Evolutionary conservation across 2,329 filamentous ascomycete species (phyloP).

Genomic region (Aciculosporium take): DNA sequence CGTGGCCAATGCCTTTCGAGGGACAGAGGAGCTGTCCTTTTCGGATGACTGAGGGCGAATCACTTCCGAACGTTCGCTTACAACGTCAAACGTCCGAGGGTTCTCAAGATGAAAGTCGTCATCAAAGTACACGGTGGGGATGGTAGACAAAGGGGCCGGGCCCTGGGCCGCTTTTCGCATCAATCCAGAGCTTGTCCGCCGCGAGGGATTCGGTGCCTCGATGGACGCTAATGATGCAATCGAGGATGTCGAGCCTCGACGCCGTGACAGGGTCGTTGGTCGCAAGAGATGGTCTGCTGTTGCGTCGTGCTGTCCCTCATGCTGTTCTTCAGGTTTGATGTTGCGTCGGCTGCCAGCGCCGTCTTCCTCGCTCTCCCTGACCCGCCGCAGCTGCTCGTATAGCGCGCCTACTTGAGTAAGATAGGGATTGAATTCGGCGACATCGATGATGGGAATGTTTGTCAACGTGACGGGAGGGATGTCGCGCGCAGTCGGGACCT

Average conservation of each 20-base stretch:
- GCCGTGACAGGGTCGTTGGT: conserved; percentile 21
- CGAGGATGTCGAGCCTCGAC: conserved; percentile 28
- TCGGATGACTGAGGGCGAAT: conserved; percentile 51
- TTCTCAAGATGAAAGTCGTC: conserved; percentile 93
- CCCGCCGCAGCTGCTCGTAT: conserved; percentile 77
- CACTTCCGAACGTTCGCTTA: conserved; percentile 93
- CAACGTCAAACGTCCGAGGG: conserved; percentile 87
- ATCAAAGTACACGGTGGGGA: conserved; percentile 87
- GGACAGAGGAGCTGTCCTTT: conserved; percentile 44
- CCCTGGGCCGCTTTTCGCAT: conserved; percentile 51
- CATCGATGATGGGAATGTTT: conserved; percentile 71
- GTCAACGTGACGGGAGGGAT: conserved; percentile 88
- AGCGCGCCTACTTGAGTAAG: conserved; percentile 71
- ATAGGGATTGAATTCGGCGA: conserved; percentile 70
- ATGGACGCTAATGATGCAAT: conserved; percentile 35
- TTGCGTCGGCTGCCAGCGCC: conserved; percentile 27
- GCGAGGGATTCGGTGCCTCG: conserved; percentile 27
- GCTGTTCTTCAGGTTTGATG: conserved; percentile 28
- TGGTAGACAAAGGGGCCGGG: conserved; percentile 77
- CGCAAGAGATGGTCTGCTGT: conserved; percentile 32
- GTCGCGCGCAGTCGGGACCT: conserved; percentile 70
- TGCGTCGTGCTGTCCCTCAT: conserved; percentile 27
- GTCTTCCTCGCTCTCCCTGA: conserved; percentile 64
- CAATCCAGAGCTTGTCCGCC: conserved; percentile 33
- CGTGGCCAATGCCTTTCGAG: conserved; percentile 78